A percentile compares a stretch with the other conserved stretches of the same genome.
Evolutionary conservation across 179 eudicot species (phyloP).

Genomic region (Amaranthus tricolor): DNA sequence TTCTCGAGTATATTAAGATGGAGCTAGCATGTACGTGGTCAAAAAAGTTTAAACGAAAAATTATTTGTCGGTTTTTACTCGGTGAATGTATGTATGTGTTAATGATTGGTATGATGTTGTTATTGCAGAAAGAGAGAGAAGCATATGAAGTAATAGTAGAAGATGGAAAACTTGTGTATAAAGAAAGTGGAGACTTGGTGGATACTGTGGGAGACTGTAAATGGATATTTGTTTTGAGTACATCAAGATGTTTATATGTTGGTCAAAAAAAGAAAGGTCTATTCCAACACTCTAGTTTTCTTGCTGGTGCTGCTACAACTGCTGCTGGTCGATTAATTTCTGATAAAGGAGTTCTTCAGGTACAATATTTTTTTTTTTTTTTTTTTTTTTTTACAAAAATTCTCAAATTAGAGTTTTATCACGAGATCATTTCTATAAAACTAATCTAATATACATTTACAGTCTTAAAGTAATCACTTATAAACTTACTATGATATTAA

Average conservation of each 20-base stretch:
- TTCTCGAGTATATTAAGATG: no score
- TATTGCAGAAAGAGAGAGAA: constrained; percentile 69
- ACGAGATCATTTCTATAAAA: no score
- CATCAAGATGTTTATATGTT: constrained; percentile 68
- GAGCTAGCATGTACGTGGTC: no score
- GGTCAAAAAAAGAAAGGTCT: constrained; percentile 83
- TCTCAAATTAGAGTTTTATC: background rate
- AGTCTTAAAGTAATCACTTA: no score
- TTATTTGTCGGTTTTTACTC: no score
- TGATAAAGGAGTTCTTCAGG: constrained; percentile 74
- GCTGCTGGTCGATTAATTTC: constrained; percentile 87
- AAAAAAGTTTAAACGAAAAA: no score
- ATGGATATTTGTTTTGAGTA: constrained; percentile 92
- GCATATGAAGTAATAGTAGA: constrained; percentile 69
- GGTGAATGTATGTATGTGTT: background rate
- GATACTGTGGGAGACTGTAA: constrained; percentile 67
- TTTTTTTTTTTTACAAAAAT: background rate
- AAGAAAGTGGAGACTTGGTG: constrained; percentile 47
- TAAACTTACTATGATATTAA: no score
- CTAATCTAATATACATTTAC: no score
- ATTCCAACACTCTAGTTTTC: constrained; percentile 92
- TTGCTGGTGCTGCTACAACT: constrained; percentile 85
- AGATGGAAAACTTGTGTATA: constrained; percentile 74
- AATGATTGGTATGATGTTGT: background rate
- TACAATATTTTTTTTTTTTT: no score